These are phyloP conservation scores for Spergularia marina DNA, from an alignment of 148 eudicot species.

Conservation along the genomic window DNA sequence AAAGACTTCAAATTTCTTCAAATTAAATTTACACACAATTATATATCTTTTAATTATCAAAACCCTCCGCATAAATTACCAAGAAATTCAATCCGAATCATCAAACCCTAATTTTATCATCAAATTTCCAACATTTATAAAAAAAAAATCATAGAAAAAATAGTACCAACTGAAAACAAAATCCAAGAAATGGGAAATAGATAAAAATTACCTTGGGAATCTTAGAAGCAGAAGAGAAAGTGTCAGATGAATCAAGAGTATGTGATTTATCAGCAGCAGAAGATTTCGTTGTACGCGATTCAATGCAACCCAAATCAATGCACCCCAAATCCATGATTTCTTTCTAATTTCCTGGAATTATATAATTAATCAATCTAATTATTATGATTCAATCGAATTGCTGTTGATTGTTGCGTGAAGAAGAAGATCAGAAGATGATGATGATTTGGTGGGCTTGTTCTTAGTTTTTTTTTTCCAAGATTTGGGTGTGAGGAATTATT, in stretches of 20 bases:
- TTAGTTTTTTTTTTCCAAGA: background rate
- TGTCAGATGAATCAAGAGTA: slow-evolving; percentile 14
- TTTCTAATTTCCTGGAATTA: background rate
- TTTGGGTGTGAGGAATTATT: background rate
- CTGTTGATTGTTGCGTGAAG: background rate
- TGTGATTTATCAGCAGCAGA: slow-evolving; percentile 15
- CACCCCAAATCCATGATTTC: slow-evolving; percentile 69
- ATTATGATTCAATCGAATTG: too few relatives aligned
- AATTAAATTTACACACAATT: too few relatives aligned
- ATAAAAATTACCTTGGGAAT: slow-evolving; percentile 38
- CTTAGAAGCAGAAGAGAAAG: slow-evolving; percentile 38
- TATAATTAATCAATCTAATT: too few relatives aligned
- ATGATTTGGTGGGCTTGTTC: background rate
- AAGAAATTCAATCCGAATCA: background rate
- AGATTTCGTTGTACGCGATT: slow-evolving; percentile 17
- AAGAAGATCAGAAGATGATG: background rate
- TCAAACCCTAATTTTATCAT: too few relatives aligned
- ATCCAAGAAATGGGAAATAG: background rate
- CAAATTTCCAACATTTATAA: background rate
- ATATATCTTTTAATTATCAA: background rate
- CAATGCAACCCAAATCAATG: slow-evolving; percentile 63
- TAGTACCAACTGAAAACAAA: too few relatives aligned
- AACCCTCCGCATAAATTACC: background rate
- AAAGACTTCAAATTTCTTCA: too few relatives aligned
- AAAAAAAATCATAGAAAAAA: background rate